phyloP scores from a whole-genome alignment of 2,329 filamentous ascomycete genomes.

The Xylaria sp. region DNA sequence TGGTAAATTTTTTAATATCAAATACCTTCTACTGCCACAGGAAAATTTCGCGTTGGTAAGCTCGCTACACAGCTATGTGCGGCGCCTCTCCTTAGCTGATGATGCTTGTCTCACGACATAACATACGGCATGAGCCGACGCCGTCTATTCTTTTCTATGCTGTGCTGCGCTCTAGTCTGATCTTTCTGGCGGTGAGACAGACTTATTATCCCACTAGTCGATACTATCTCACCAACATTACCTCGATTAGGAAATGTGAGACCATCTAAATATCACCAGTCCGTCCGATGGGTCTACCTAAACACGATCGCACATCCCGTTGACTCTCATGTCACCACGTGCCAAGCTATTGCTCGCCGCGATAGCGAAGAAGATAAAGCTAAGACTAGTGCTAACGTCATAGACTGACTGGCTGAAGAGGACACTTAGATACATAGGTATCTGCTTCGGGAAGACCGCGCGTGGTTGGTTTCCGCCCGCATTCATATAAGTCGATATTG shows the following conservation, averaged over 20 bases:
- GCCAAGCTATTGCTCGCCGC: not conserved
- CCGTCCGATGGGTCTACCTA: not conserved
- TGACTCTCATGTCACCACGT: not conserved
- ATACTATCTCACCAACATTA: not conserved
- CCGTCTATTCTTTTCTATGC: not conserved
- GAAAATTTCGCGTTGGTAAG: conserved; percentile 1
- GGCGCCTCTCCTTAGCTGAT: too few species aligned
- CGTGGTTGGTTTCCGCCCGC: not conserved
- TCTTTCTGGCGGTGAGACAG: conserved; percentile 11
- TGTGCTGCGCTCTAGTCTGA: not conserved
- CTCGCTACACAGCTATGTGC: not conserved
- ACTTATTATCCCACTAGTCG: not conserved
- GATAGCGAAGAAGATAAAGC: not conserved
- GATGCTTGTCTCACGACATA: conserved; percentile 21
- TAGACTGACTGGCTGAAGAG: not conserved
- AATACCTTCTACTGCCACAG: not conserved
- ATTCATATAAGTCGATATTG: not conserved
- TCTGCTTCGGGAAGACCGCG: not conserved
- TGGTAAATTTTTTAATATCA: not conserved
- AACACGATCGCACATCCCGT: not conserved
- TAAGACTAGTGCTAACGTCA: conserved; percentile 18
- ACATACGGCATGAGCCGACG: conserved; percentile 21
- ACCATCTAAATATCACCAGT: not conserved
- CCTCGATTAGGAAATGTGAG: conserved; percentile 11
- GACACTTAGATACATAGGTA: not conserved